Conservation (phyloP, 306 rosid species). For the Quercus cerris region DNA sequence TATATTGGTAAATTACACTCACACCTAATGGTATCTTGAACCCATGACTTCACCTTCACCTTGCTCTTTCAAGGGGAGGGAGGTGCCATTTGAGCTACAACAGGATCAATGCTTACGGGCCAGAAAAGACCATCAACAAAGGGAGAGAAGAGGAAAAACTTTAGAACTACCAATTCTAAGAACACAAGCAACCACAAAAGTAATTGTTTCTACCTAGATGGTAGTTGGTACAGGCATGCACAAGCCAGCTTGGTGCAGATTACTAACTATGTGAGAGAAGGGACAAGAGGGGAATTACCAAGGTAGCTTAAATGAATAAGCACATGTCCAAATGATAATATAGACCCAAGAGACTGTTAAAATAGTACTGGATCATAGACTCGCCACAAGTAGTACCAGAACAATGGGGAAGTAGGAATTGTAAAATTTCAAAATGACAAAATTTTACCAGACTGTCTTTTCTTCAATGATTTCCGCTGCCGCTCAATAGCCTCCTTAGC, state of each 20-base stretch:
- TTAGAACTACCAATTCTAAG: neutral
- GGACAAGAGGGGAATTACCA: neutral
- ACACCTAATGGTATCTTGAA: too few relatives aligned
- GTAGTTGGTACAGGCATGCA: neutral
- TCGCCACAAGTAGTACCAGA: constrained; percentile 16
- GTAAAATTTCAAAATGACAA: neutral
- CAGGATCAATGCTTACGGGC: neutral
- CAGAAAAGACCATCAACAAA: neutral
- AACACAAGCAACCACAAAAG: neutral
- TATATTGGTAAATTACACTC: too few relatives aligned
- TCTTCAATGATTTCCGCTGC: constrained; percentile 88
- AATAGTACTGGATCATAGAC: constrained; percentile 1
- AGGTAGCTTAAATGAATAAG: neutral
- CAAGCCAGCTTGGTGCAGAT: neutral
- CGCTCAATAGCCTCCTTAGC: constrained; percentile 89
- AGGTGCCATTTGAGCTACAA: too few relatives aligned
- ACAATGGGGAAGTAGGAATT: neutral
- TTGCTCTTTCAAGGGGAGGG: too few relatives aligned
- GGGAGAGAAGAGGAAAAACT: neutral
- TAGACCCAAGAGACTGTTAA: neutral
- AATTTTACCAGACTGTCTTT: constrained; percentile 71
- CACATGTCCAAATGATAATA: neutral
- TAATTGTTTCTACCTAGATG: neutral
- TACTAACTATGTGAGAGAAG: neutral
- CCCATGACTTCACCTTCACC: too few relatives aligned